These are phyloP conservation scores for Cytospora paraplurivora DNA, from an alignment of 2,329 filamentous ascomycete genomes.

Conservation along the genomic window DNA sequence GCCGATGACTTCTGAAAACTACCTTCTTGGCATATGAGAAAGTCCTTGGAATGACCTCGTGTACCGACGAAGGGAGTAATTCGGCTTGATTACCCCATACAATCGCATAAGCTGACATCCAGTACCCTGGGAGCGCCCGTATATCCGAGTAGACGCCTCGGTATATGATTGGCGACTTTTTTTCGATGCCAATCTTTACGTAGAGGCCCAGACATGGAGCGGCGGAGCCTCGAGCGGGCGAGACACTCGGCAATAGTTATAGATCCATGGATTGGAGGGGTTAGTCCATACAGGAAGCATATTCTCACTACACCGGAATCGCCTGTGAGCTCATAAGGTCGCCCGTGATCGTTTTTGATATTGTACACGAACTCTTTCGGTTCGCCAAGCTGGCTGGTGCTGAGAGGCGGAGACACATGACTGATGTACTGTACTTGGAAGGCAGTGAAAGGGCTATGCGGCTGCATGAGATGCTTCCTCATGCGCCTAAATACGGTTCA, in stretches of 20 bases:
- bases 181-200: background rate
- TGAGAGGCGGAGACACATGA: background rate
- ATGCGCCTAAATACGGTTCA: background rate
- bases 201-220: background rate
- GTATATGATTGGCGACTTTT: background rate
- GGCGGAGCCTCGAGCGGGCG: background rate
- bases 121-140: too few relatives aligned
- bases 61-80: background rate
- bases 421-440: too few relatives aligned
- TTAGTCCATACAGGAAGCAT: background rate
- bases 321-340: background rate
- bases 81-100: background rate
- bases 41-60: background rate
- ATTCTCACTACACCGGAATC: background rate
- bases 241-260: background rate
- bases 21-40: background rate
- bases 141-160: background rate
- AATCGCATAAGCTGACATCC: background rate
- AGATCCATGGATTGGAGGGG: background rate
- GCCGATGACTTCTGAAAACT: background rate
- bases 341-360: background rate
- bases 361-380: background rate
- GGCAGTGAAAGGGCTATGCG: background rate
- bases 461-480: background rate
- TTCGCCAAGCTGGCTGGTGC: background rate